Conservation (phyloP, 163 green algal species). For the Volvox carteri region DNA sequence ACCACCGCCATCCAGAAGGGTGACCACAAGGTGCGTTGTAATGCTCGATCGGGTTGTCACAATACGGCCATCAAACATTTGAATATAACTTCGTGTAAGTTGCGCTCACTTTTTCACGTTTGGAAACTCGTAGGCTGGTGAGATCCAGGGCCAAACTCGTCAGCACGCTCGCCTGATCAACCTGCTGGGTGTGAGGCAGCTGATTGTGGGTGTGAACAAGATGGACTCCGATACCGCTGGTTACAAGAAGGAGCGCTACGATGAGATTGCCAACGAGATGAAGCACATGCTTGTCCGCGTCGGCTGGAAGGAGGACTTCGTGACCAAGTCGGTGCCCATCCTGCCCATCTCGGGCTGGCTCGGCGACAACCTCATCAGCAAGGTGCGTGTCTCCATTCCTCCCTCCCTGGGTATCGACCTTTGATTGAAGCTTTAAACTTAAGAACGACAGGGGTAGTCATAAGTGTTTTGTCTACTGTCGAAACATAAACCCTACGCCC, state of each 20-base stretch:
- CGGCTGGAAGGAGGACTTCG: slow-evolving; percentile 91
- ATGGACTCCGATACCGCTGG: slow-evolving; percentile 97
- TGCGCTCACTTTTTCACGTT: not conserved
- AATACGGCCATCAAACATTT: too few species aligned
- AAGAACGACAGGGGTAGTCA: too few species aligned
- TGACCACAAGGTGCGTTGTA: slow-evolving; percentile 88
- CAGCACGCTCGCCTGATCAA: slow-evolving; percentile 98
- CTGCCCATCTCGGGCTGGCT: slow-evolving; percentile 99
- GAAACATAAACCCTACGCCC: too few species aligned
- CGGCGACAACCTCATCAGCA: slow-evolving; percentile 99
- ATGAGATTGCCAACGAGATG: slow-evolving; percentile 99
- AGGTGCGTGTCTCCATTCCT: slow-evolving; percentile 53
- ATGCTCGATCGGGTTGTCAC: too few species aligned
- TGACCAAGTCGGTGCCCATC: slow-evolving; percentile 93
- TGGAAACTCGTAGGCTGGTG: slow-evolving; percentile 71
- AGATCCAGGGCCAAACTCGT: slow-evolving; percentile 98
- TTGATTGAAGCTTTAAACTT: too few species aligned
- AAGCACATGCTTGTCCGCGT: slow-evolving; percentile 88
- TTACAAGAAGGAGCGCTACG: slow-evolving; percentile 97
- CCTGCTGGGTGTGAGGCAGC: slow-evolving; percentile 98
- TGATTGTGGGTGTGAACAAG: slow-evolving; percentile 99
- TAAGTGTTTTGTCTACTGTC: too few species aligned
- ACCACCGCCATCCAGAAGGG: slow-evolving; percentile 95
- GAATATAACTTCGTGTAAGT: too few species aligned
- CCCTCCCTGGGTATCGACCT: too few species aligned